Percentiles rank a stretch among this genome's conserved stretches.
Conservation (phyloP, 345 rosid species). For the Citrus unshiu region DNA sequence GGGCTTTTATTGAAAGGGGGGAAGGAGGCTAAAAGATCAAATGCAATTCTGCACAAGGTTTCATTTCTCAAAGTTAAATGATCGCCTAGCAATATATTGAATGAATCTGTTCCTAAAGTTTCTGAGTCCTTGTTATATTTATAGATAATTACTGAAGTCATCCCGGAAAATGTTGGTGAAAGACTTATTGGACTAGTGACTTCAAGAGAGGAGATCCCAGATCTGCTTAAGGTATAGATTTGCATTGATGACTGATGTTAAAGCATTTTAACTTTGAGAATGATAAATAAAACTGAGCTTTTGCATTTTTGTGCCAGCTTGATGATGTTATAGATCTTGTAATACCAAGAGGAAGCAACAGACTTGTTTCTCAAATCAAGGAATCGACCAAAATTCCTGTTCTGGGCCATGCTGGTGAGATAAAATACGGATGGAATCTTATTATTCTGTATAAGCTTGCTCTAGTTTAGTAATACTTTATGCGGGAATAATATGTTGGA, state of each 20-base stretch:
- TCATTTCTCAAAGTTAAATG: not conserved
- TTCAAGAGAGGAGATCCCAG: constrained; percentile 95
- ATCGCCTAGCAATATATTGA: not conserved
- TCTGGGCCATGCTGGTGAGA: constrained; percentile 94
- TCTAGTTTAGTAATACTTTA: constrained; percentile 1
- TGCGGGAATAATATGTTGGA: not conserved
- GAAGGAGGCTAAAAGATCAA: constrained; percentile 88
- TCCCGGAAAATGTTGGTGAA: constrained; percentile 75
- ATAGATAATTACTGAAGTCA: constrained; percentile 87
- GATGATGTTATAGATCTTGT: constrained; percentile 99
- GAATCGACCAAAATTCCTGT: constrained; percentile 94
- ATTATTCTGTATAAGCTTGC: not conserved
- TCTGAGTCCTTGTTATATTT: constrained; percentile 14
- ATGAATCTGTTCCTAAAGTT: constrained; percentile 8
- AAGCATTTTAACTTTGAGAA: not conserved
- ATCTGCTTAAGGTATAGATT: constrained; percentile 75
- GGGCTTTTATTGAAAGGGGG: constrained; percentile 96
- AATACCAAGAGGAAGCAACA: constrained; percentile 98
- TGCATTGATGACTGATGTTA: constrained; percentile 3
- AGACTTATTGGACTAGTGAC: constrained; percentile 90
- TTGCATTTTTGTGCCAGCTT: constrained; percentile 55
- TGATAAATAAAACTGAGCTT: constrained; percentile 16
- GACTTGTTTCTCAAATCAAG: constrained; percentile 87
- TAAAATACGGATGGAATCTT: constrained; percentile 1
- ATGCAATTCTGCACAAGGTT: constrained; percentile 95